Evolutionary conservation across 768 basidiomycete species (phyloP).

Genomic region (Scleroderma bovista): DNA sequence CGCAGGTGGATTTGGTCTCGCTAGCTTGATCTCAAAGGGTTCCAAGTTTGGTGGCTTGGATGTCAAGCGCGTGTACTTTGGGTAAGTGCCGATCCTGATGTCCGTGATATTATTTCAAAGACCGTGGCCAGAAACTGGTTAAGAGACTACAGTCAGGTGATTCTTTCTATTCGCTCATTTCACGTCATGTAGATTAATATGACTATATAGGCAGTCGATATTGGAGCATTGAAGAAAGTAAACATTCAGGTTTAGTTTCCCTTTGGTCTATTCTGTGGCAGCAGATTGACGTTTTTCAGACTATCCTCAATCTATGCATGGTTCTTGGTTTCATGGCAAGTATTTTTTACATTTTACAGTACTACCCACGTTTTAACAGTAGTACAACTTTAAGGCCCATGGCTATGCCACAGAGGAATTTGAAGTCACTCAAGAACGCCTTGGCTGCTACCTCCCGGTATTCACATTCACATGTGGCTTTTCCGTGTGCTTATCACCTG

Average conservation of each 20-base stretch:
- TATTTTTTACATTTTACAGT: neutral
- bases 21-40: slow-evolving; percentile 50
- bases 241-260: slow-evolving; percentile 50
- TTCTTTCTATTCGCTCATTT: neutral
- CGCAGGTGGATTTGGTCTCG: slow-evolving; percentile 50
- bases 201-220: slow-evolving; percentile 70
- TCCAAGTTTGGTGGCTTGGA: slow-evolving; percentile 76
- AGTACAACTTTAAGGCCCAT: slow-evolving; percentile 46
- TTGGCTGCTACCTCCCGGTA: slow-evolving; percentile 82
- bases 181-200: neutral
- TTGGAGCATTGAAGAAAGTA: slow-evolving; percentile 70
- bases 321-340: slow-evolving; percentile 83
- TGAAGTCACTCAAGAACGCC: slow-evolving; percentile 77
- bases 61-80: slow-evolving; percentile 80
- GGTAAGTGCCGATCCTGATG: slow-evolving; percentile 36
- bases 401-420: slow-evolving; percentile 82
- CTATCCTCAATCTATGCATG: slow-evolving; percentile 85
- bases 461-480: neutral
- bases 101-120: neutral
- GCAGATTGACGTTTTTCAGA: slow-evolving; percentile 34
- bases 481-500: neutral
- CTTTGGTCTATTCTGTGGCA: neutral
- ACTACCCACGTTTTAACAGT: neutral
- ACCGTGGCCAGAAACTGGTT: slow-evolving; percentile 65
- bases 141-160: slow-evolving; percentile 77